Base-by-base conservation (phyloP, 441 rosid genomes). In the Flueggea neowawraea region DNA sequence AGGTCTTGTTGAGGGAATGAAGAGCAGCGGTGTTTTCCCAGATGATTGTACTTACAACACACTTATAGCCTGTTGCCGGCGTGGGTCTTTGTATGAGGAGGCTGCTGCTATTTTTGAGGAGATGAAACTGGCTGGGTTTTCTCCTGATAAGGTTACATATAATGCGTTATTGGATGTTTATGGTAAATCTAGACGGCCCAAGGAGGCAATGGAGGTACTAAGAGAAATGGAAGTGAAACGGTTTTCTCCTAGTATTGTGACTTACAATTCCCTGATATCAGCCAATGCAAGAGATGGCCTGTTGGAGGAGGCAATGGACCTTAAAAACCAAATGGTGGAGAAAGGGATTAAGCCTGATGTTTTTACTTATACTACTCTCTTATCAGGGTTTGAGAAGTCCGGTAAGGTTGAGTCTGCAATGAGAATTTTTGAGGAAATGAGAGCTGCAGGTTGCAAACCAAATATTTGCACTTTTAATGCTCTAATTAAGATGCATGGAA, bases 391-490 rank as follows among this genome's bases (percentile, higher is more conserved):
- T 72, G 93, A 83, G 77, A 90, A 81, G 73, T 77, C 91, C 3
- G 97, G 98, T 58, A 90, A 88, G 76, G 95, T 87, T 50, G 95
- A 87, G 66, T 73, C 80, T 54, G 97, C 96, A 12, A 75, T 80
- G 82, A 81, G 66, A 74, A 62, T 89, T 48, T 88, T 87, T 56
- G 83, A 84, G 73, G 97, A 90, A 80, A 94, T 94, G 97, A 84
- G 87, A 69, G 64, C 62, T 60, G 76, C 79, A 0, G 87, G 88
- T 51, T 90, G 93, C 82, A 87, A 81, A 64, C 97, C 97, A 0
- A 94, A 88, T 63, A 90, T 90, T 51, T 94, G 97, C 78, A 90
- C 96, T 55, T 89, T 94, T 67, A 94, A 94, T 81, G 93, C 97
- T 17, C 72, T 90, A n/a, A 90, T 94, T 67, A 90, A 94, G 85